Base-by-base conservation (phyloP, 202 grass and related monocot genomes). In the Saccharum hybrid region DNA sequence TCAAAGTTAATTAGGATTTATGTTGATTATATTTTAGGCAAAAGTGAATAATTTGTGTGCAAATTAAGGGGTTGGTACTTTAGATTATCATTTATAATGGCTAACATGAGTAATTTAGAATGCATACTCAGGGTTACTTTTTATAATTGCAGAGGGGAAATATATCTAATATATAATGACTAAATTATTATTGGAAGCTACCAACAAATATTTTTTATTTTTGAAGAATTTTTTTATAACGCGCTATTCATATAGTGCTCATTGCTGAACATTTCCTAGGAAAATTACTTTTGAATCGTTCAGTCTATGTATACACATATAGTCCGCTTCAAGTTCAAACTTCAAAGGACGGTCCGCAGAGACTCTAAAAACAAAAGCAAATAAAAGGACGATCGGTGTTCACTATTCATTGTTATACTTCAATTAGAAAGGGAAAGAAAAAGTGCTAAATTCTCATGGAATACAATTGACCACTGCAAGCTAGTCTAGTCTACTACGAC, bases 391-490 rank as follows among this genome's bases (percentile, higher is more conserved):
- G 15, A 3, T n/a, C 30, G 0, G 31, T n/a, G 28, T 21, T 52
- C 46, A 36, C 26, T 37, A 6, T 21, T 74, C 3, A 8, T 19
- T 70, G 6, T 18, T 10, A 0, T 11, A 23, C 10, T 60, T 22
- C 1, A 3, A 15, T 15, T 71, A 18, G 8, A 51, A 49, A 10
- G 18, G 9, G 16, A 1, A 5, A 18, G 10, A 21, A 36, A 56
- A 37, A 22, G 31, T 57, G 71, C 30, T 74, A 21, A 74, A 22
- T 74, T 73, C 72, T 22, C 33, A 11, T 57, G 16, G 72, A 38
- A 75, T 18, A 33, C 10, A 75, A 60, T 60, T 76, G 73, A 76
- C 73, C 52, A 75, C 31, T 57, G 28, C 18, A 52, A 16, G 52
- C 19, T 8, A 48, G 9, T 52, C 18, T 57, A 34, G 72, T 75